Evolutionary conservation across 352 stramenopile genomes (phyloP), one percentile per base, ranked within the genome.

Genomic region (Globisporangium nodosum): DNA sequence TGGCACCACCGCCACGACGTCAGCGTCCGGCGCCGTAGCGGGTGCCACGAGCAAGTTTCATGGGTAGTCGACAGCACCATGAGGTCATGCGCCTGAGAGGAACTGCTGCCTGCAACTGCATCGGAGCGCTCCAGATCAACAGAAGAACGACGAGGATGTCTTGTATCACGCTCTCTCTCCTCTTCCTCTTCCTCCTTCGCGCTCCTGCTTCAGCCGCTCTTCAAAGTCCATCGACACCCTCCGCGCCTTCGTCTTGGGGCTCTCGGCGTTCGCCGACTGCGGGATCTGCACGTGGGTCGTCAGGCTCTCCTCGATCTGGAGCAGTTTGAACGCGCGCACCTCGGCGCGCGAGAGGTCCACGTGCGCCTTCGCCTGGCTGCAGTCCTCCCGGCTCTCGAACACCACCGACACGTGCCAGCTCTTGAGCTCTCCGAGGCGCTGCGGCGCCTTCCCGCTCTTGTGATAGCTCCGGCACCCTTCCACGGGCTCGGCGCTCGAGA

Each of bases 281-380:
- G 72, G 85, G 47, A 90, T 70, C 49, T 85, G 69, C 16, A 87
- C 62, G 49, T 92, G 78, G 0, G 67, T 72, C 31, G 69, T 85
- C 48, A 92, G 63, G 49, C 78, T 87, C 45, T 85, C 67, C 45
- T 90, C 78, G 60, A 92, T 87, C 60, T 87, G 79, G 45, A 85
- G 72, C 54, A 92, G 64, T 61, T 92, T 92, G 55, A 86, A 89
- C 31, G 82, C 82, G 5, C 82, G 82, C 51, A 92, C 82, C 63
- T 89, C 82, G 3, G 78, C 81, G 33, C 80, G 78, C 52, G 76
- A 87, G 37, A 90, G 63, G 49, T 89, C 83, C 1, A 92, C 72
- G 54, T 90, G 82, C 8, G 74, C 75, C 66, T 88, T 81, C 15
- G 80, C 80, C 43, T 90, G 80, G 2, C 66, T 61, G 21, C 74